A percentile compares a stretch with the other conserved stretches of the same genome.
These are phyloP conservation scores for Dovyalis caffra DNA, from an alignment of 345 rosid species.

Conservation along the genomic window DNA sequence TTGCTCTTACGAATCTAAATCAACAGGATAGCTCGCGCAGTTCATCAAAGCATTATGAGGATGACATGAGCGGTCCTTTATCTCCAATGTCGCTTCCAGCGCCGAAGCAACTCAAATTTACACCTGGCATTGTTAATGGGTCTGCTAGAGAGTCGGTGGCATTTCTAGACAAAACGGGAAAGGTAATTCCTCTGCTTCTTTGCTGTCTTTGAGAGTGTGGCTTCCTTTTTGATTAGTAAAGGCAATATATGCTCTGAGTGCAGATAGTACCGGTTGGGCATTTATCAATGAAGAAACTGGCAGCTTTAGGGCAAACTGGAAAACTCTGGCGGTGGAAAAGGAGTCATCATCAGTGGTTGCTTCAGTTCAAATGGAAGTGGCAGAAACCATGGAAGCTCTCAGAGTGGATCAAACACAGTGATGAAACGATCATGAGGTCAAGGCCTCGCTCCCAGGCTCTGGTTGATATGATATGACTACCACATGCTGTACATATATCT, in stretches of 20 bases:
- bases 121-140: constrained; percentile 82
- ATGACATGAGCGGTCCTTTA: constrained; percentile 52
- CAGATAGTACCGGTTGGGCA: constrained; percentile 93
- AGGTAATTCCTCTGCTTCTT: constrained; percentile 42
- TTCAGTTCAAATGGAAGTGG: constrained; percentile 99
- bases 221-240: constrained; percentile 9
- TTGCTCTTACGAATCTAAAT: constrained; percentile 1
- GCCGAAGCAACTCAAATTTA: constrained; percentile 85
- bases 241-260: constrained; percentile 15
- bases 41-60: constrained; percentile 57
- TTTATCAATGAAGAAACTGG: constrained; percentile 63
- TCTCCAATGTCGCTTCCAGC: constrained; percentile 79
- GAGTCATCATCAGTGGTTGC: constrained; percentile 95
- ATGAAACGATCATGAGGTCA: constrained; percentile 66
- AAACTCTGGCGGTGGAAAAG: constrained; percentile 99
- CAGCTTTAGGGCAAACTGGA: constrained; percentile 71
- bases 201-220: too few relatives aligned
- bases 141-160: constrained; percentile 57
- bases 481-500: constrained; percentile 21
- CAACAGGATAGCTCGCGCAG: constrained; percentile 44
- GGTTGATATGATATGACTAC: constrained; percentile 28
- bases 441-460: constrained; percentile 62
- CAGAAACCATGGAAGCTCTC: constrained; percentile 99
- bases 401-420: constrained; percentile 86
- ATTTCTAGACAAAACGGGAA: constrained; percentile 60